phyloP scores from a whole-genome alignment of 805 yeast genomes.

The Starmerella apis region DNA sequence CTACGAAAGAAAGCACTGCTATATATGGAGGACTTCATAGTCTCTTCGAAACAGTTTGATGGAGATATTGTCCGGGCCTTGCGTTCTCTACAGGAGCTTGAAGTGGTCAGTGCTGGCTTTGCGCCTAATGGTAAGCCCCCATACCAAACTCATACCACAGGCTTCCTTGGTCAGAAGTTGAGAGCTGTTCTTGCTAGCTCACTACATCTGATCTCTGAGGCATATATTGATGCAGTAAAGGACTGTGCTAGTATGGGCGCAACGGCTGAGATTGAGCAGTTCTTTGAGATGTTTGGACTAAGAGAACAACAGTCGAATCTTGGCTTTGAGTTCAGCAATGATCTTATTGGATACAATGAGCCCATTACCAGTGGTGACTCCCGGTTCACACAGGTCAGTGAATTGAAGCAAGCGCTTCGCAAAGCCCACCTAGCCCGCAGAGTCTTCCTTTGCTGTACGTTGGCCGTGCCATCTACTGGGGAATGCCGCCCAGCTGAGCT shows the following conservation, averaged over 20 bases:
- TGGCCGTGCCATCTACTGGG: constrained; percentile 31
- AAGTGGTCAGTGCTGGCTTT: constrained; percentile 26
- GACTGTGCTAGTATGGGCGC: constrained; percentile 30
- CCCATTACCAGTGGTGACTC: background rate
- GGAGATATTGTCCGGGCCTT: constrained; percentile 26
- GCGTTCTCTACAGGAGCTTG: constrained; percentile 28
- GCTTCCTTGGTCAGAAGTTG: constrained; percentile 28
- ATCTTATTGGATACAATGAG: constrained; percentile 16
- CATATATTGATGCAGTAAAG: constrained; percentile 27
- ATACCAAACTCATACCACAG: background rate
- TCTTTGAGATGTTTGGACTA: constrained; percentile 38
- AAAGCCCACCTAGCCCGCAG: constrained; percentile 36
- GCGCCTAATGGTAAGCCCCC: background rate
- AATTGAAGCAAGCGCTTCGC: constrained; percentile 30
- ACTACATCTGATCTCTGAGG: constrained; percentile 30
- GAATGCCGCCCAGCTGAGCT: constrained; percentile 22
- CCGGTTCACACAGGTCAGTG: background rate
- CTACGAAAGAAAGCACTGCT: constrained; percentile 28
- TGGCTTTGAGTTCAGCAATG: constrained; percentile 19
- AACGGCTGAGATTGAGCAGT: constrained; percentile 30
- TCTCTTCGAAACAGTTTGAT: constrained; percentile 26
- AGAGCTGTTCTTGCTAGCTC: constrained; percentile 29
- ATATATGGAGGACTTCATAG: constrained; percentile 24
- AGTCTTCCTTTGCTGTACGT: constrained; percentile 37
- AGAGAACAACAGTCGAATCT: constrained; percentile 28